These are phyloP conservation scores for Solanum lycopersicoides DNA, from an alignment of 257 asterid species.

Conservation along the genomic window DNA sequence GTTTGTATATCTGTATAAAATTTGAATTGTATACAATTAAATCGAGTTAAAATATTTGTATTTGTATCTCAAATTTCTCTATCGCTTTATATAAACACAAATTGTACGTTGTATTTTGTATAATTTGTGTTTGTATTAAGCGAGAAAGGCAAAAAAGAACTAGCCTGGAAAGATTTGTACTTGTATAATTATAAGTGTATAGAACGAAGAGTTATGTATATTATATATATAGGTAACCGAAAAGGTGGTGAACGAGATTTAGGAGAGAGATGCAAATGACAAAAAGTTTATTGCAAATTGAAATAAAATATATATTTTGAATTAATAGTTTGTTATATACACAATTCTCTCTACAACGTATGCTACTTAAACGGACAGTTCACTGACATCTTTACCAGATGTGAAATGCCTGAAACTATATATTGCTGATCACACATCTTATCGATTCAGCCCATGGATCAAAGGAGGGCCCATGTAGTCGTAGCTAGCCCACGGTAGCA, in stretches of 20 bases:
- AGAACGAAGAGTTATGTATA: too few relatives aligned
- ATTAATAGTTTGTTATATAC: too few relatives aligned
- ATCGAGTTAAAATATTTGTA: too few relatives aligned
- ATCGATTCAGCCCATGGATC: background rate
- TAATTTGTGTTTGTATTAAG: too few relatives aligned
- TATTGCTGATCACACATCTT: background rate
- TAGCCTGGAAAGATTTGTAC: too few relatives aligned
- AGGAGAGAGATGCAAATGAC: too few relatives aligned
- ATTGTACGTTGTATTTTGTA: too few relatives aligned
- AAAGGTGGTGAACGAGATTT: too few relatives aligned
- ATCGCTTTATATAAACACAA: background rate
- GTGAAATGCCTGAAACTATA: background rate
- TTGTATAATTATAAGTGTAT: too few relatives aligned
- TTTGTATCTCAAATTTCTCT: background rate
- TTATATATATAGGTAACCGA: too few relatives aligned
- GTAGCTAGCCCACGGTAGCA: background rate
- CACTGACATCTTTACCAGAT: background rate
- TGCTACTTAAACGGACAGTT: background rate
- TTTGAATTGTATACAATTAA: background rate
- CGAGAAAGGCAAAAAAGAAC: too few relatives aligned
- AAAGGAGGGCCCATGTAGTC: background rate
- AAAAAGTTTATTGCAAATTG: accelerated
- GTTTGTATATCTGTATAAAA: background rate
- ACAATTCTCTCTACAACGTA: accelerated
- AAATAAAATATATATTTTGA: too few relatives aligned